Evolutionary conservation across 139 green algal species (phyloP), one percentile per base, ranked within the genome.

Genomic region (Microglena sp.): DNA sequence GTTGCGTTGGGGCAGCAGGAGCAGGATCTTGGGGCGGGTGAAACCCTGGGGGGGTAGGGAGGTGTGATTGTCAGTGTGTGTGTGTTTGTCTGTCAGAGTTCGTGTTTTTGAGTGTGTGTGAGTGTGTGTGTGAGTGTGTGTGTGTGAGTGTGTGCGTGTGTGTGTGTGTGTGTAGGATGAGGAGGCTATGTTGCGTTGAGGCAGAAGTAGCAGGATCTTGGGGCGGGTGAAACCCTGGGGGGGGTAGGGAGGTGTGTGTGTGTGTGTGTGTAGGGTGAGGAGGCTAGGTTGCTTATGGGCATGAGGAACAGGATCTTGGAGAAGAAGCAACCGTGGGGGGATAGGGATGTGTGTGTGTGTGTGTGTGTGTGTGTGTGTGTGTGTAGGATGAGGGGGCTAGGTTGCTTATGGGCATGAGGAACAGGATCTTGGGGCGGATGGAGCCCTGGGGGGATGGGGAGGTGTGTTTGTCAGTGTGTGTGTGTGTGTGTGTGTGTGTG

Each of bases 131-230:
- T 57, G 32, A 4, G 26, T 18, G 5, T 56, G 60, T 50, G 55
- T 35, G 55, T 62, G 55, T 62, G 55, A 27, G 55, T 62, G 55
- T 62, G 55, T 34, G 55, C 36, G 55, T 62, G 55, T 55, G 33
- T 45, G 11, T 31, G 5, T 55, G 33, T 6, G 32, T 27, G 3
- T 28, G 4, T 50, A 5, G 3, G 21, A 24, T 64, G 4, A 27
- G 5, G 22, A 18, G 6, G 21, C 5, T n/a, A 6, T 29, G 32
- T 22, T 50, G 69, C 92, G 83, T 70, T 90, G 82, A 1, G 92
- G 92, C 73, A 94, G 70, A 53, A 97, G 77, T 6, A 98, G 54
- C 29, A 98, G 83, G 64, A 94, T 86, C 76, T 95, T 95, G 31
- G 89, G 71, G 3, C 89, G 68, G 0, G 81, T 87, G 71, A 96